Evolutionary conservation across 129 eudicot genomes (phyloP).

Genomic region (Lonicera japonica): DNA sequence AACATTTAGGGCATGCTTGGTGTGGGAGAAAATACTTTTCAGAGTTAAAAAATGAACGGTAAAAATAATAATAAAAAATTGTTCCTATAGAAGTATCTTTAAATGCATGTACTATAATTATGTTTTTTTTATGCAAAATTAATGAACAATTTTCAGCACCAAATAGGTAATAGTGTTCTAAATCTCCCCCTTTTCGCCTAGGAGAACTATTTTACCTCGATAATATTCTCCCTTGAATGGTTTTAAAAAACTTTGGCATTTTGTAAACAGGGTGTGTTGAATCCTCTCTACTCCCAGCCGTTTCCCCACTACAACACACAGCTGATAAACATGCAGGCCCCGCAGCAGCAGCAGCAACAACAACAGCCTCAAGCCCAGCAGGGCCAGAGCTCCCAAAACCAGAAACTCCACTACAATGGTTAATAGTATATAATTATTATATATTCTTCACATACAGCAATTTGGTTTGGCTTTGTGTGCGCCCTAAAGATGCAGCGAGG

Average conservation of each 20-base stretch:
- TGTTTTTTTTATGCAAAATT: too few relatives aligned
- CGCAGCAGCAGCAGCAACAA: conserved; percentile 50
- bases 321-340: conserved; percentile 48
- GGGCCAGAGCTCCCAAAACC: conserved; percentile 51
- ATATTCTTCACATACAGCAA: conserved; percentile 28
- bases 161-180: too few relatives aligned
- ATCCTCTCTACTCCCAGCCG: conserved; percentile 85
- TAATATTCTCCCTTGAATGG: too few relatives aligned
- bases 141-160: too few relatives aligned
- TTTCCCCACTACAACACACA: conserved; percentile 66
- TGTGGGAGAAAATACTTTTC: too few relatives aligned
- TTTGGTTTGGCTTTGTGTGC: conserved; percentile 20
- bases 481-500: conserved; percentile 7
- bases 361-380: conserved; percentile 32
- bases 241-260: too few relatives aligned
- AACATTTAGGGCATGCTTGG: background rate
- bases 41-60: too few relatives aligned
- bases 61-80: too few relatives aligned
- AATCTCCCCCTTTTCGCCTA: too few relatives aligned
- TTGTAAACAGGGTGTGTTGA: conserved; percentile 53
- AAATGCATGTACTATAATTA: too few relatives aligned
- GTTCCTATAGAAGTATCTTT: too few relatives aligned
- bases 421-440: conserved; percentile 10
- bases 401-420: conserved; percentile 55
- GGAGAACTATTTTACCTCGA: too few relatives aligned